Evolutionary conservation across 2,329 filamentous ascomycete species (phyloP).

Genomic region (Colletotrichum gigasporum): DNA sequence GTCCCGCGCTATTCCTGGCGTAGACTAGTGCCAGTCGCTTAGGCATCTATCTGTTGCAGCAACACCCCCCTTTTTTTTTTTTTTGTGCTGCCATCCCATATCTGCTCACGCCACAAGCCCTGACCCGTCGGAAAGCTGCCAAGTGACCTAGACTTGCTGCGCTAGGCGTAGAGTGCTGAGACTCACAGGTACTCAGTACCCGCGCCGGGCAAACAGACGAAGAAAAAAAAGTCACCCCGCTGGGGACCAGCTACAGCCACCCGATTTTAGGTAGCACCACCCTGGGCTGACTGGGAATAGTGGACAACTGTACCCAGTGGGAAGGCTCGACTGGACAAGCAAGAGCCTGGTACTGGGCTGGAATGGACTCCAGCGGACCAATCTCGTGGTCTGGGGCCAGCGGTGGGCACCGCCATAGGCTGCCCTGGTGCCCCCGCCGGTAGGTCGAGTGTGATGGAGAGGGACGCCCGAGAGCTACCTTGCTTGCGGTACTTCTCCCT

Average conservation of each 20-base stretch:
- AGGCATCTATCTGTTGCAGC: conserved; percentile 3
- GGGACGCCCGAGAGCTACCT: neutral
- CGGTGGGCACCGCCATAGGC: conserved; percentile 5
- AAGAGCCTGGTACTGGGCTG: conserved; percentile 11
- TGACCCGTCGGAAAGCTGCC: conserved; percentile 11
- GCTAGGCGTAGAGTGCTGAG: neutral
- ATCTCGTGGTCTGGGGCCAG: conserved; percentile 13
- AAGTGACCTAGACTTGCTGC: neutral
- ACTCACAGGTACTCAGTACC: neutral
- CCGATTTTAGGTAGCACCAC: conserved; percentile 5
- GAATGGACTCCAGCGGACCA: conserved; percentile 4
- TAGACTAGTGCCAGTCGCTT: conserved; percentile 20
- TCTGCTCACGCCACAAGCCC: conserved; percentile 17
- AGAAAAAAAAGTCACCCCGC: neutral
- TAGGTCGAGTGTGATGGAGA: neutral
- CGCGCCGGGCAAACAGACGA: neutral
- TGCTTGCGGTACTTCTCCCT: neutral
- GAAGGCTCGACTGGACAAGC: conserved; percentile 9
- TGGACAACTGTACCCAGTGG: conserved; percentile 7
- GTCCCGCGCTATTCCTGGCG: conserved; percentile 4
- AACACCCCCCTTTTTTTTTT: conserved; percentile 2
- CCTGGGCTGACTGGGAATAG: conserved; percentile 5
- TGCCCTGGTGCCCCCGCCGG: neutral
- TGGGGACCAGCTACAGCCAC: conserved; percentile 11
- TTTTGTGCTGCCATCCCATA: conserved; percentile 26